phyloP scores from a whole-genome alignment of 108 stramenopile species.

The Aureococcus anophagefferens region DNA sequence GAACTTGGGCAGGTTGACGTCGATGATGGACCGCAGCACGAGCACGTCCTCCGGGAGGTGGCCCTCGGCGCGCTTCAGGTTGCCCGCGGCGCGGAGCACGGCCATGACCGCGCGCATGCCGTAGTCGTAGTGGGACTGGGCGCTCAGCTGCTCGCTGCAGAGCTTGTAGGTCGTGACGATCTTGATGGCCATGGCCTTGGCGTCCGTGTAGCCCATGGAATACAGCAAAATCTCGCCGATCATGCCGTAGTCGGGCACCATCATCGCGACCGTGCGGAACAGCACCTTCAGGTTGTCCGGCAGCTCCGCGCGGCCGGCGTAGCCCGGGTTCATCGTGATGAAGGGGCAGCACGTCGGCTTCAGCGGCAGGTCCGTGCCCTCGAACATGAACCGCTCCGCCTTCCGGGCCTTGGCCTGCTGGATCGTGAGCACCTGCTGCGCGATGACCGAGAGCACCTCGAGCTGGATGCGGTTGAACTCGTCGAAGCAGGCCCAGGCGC shows the following conservation, averaged over 20 bases:
- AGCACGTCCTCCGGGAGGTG: slow-evolving; percentile 46
- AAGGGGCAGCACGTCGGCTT: slow-evolving; percentile 46
- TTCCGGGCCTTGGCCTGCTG: slow-evolving; percentile 46
- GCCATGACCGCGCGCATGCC: slow-evolving; percentile 62
- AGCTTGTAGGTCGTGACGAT: slow-evolving; percentile 61
- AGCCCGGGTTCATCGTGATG: slow-evolving; percentile 67
- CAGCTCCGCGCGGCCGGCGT: slow-evolving; percentile 52
- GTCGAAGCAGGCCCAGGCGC: slow-evolving; percentile 58
- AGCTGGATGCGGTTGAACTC: slow-evolving; percentile 59
- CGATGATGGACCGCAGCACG: slow-evolving; percentile 53
- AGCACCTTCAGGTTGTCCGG: slow-evolving; percentile 51
- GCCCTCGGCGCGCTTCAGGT: slow-evolving; percentile 49
- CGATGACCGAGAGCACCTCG: slow-evolving; percentile 44
- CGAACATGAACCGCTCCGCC: slow-evolving; percentile 43
- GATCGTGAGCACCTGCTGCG: slow-evolving; percentile 53
- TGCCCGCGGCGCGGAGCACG: slow-evolving; percentile 56
- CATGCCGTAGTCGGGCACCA: slow-evolving; percentile 64
- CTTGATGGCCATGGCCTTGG: slow-evolving; percentile 45
- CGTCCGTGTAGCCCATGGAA: slow-evolving; percentile 53
- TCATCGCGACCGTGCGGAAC: slow-evolving; percentile 62
- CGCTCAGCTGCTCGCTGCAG: slow-evolving; percentile 59
- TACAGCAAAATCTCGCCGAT: slow-evolving; percentile 61
- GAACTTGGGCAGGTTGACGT: slow-evolving; percentile 63
- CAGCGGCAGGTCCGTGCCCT: slow-evolving; percentile 48
- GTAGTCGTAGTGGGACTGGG: slow-evolving; percentile 60